Percentiles rank a stretch among this genome's conserved stretches.
Conservation (phyloP, 306 rosid species). For the Begonia peltatifolia region DNA sequence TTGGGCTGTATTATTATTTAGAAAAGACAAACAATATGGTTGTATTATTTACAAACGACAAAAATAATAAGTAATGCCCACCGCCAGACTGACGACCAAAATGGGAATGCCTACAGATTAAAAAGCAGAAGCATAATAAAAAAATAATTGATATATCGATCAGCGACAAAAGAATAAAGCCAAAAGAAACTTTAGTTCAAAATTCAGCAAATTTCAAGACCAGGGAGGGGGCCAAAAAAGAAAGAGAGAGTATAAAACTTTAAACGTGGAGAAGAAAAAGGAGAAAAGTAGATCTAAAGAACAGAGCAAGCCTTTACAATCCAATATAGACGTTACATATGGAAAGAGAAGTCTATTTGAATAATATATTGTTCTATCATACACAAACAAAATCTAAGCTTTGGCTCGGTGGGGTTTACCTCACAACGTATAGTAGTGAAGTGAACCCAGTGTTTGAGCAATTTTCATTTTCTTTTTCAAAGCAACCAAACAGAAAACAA, state of each 20-base stretch:
- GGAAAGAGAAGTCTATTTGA: no score
- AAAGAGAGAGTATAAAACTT: no score
- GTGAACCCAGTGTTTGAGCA: not conserved
- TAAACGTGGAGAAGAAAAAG: no score
- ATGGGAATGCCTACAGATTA: not conserved
- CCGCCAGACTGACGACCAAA: not conserved
- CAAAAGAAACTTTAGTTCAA: no score
- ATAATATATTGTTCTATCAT: not conserved
- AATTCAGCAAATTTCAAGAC: no score
- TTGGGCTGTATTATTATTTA: no score
- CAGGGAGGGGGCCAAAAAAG: no score
- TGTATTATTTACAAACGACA: slow-evolving; percentile 1
- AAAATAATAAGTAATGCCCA: not conserved
- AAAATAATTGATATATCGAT: not conserved
- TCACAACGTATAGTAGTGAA: no score
- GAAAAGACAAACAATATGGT: not conserved
- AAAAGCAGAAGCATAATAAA: not conserved
- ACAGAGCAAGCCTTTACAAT: no score
- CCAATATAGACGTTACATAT: no score
- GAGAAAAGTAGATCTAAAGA: no score
- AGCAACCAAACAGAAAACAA: slow-evolving; percentile 5
- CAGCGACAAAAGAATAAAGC: no score
- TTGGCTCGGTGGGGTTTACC: not conserved
- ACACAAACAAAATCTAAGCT: not conserved
- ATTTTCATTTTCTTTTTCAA: slow-evolving; percentile 1